Conservation (phyloP, 352 stramenopile species). For the Globisporangium takayamanum region DNA sequence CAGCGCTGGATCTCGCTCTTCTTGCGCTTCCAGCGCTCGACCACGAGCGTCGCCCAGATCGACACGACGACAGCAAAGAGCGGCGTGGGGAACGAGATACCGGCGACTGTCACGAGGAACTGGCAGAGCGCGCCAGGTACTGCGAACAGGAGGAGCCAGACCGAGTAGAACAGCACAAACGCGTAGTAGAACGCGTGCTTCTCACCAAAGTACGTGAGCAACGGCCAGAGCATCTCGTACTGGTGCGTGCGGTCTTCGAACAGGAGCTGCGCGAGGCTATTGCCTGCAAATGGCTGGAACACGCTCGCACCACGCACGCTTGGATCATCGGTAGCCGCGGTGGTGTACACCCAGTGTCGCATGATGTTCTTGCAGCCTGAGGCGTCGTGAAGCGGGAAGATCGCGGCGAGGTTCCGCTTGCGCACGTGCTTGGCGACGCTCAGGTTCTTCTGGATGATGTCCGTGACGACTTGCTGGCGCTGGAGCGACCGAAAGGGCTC, state of each 20-base stretch:
- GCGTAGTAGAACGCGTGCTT: slow-evolving; percentile 80
- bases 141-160: slow-evolving; percentile 60
- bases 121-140: slow-evolving; percentile 42
- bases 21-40: slow-evolving; percentile 90
- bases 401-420: slow-evolving; percentile 40
- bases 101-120: slow-evolving; percentile 29
- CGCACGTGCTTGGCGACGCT: slow-evolving; percentile 54
- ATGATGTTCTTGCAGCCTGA: slow-evolving; percentile 58
- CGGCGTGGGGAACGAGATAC: slow-evolving; percentile 29
- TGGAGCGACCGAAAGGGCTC: slow-evolving; percentile 71
- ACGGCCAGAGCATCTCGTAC: slow-evolving; percentile 77
- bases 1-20: slow-evolving; percentile 63
- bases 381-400: slow-evolving; percentile 65
- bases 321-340: slow-evolving; percentile 9
- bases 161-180: slow-evolving; percentile 69
- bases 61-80: slow-evolving; percentile 71
- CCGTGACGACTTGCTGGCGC: slow-evolving; percentile 66
- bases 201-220: slow-evolving; percentile 78
- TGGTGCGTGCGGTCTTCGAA: slow-evolving; percentile 49
- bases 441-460: slow-evolving; percentile 69
- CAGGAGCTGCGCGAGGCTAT: slow-evolving; percentile 51
- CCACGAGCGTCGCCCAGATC: slow-evolving; percentile 81
- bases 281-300: slow-evolving; percentile 51
- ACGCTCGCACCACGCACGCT: slow-evolving; percentile 10
- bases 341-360: slow-evolving; percentile 46